Base-by-base conservation (phyloP, 1,139 yeast species). In the Saccharomycopsis hybrid region DNA sequence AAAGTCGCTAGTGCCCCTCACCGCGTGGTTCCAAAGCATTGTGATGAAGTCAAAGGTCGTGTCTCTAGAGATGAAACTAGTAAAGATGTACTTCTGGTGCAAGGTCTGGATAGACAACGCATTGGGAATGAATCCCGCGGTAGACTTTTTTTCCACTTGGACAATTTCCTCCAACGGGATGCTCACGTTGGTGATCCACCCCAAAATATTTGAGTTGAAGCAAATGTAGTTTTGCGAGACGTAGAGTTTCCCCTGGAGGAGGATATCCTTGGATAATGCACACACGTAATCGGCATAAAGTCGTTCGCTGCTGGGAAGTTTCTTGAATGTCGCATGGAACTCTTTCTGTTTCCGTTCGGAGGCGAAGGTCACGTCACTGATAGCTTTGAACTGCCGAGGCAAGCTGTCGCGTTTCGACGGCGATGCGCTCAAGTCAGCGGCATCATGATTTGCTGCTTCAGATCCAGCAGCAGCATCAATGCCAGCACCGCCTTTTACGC, bases 61-160 rank as follows among this genome's bases (percentile, higher is more conserved):
- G 62, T 90, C 97, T 55, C 97, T 72, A 1, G 95, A 80, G 4
- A 88, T 72, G 61, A 92, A 88, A 55, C 95, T 86, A 18, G 96
- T 96, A 72, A 92, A 90, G 2, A 76, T 76, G 59, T 89, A 87
- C 55, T 77, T 78, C 1, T 80, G 76, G 54, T 79, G 84, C 44
- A 68, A 58, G 7, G 95, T 84, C 55, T 81, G 83, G n/a, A 89
- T 72, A 9, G 77, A 72, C 18, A 90, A 85, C 1, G 96, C 97
- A 64, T 90, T 90, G 13, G 97, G 96, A 62, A 92, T 88, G 33
- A 92, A 70, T 0, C 95, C 96, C 1, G 89, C 96, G 0, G 96
- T 88, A 41, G 80, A 74, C 56, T 80, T 81, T 66, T 87, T 86
- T 59, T 89, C 96, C 58, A 92, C 75, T 29, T 77, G 73, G 3